Evolutionary conservation across 192 early-diverging fungal genomes (phyloP), one percentile per base, ranked within the genome.

Genomic region (Cladochytrium replicatum): DNA sequence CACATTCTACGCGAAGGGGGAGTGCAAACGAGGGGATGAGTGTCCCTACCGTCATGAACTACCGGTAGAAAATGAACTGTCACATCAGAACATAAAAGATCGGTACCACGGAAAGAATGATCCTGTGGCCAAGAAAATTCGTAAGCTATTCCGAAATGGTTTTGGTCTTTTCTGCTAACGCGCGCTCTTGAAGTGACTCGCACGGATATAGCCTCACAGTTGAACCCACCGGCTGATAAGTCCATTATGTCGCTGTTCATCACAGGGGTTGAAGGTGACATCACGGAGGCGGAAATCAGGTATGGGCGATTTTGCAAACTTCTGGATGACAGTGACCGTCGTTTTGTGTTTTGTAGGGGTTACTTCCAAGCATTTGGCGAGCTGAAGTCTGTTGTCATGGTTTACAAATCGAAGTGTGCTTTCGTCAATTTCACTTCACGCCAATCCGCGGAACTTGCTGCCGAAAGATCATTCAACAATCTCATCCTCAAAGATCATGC

Each of bases 41-140:
- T 99, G 96, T 56, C 94, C 96, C 8, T 97, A 90, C 62, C 67
- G 66, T 15, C 94, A 97, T 55, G 94, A 94, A 56, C 71, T 91
- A 61, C 92, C 92, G 8, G 54, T 75, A 45, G 82, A 92, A 9
- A 73, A 81, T 38, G 91, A 92, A 46, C 54, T 93, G 43, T 70
- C 84, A 9, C 72, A 92, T 63, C 92, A 95, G 52, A 97, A 95
- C 64, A 88, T 97, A 43, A 82, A 83, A 43, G 93, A 97, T 69
- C 74, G 93, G 44, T 97, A 93, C 69, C 83, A 89, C 55, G 93
- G 93, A 15, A 78, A 71, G 40, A 95, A 97, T 58, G 93, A 97
- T 58, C 92, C 92, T 4, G 89, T 97, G 11, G 93, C 93, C 13
- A 70, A 77, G 40, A 86, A 86, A 54, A 90, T 95, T 62, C 49